Percentiles rank a stretch among this genome's conserved stretches.
Conservation (phyloP, 225 moss, liverwort and hornwort genomes). For the Sphagnum contortum region DNA sequence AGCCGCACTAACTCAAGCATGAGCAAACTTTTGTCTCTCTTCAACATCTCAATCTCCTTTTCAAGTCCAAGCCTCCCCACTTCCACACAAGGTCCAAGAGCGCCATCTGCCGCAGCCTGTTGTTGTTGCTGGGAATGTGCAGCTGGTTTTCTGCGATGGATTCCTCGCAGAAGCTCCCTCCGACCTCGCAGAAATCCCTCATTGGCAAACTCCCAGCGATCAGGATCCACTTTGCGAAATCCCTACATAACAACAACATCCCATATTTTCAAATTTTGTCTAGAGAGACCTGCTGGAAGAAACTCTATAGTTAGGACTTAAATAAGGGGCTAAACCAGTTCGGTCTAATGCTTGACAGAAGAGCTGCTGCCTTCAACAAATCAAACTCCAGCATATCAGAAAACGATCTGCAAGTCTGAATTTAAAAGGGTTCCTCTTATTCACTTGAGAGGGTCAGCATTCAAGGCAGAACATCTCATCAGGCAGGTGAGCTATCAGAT, state of each 20-base stretch:
- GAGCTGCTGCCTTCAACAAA: too few relatives aligned
- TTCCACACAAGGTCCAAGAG: constrained; percentile 68
- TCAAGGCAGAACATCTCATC: too few relatives aligned
- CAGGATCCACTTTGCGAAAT: constrained; percentile 96
- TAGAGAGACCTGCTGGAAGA: too few relatives aligned
- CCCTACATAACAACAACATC: constrained; percentile 35
- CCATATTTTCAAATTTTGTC: too few relatives aligned
- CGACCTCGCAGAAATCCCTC: constrained; percentile 87
- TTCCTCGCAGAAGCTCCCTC: constrained; percentile 55
- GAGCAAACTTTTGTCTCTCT: constrained; percentile 84
- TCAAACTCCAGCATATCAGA: too few relatives aligned
- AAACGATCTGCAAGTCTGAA: too few relatives aligned
- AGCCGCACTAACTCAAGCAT: constrained; percentile 85
- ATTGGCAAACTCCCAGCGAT: constrained; percentile 98
- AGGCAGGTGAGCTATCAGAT: too few relatives aligned
- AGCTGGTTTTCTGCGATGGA: constrained; percentile 88
- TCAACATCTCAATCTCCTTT: constrained; percentile 76
- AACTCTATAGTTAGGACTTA: too few relatives aligned
- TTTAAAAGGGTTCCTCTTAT: too few relatives aligned
- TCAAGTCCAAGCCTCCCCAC: constrained; percentile 90
- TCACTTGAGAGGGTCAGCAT: too few relatives aligned
- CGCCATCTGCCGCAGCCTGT: constrained; percentile 18
- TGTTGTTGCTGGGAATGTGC: constrained; percentile 64
- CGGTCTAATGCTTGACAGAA: too few relatives aligned
- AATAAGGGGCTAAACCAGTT: too few relatives aligned